These are phyloP conservation scores for Stenogyne calaminthoides DNA, from an alignment of 305 asterid genomes.

Conservation along the genomic window DNA sequence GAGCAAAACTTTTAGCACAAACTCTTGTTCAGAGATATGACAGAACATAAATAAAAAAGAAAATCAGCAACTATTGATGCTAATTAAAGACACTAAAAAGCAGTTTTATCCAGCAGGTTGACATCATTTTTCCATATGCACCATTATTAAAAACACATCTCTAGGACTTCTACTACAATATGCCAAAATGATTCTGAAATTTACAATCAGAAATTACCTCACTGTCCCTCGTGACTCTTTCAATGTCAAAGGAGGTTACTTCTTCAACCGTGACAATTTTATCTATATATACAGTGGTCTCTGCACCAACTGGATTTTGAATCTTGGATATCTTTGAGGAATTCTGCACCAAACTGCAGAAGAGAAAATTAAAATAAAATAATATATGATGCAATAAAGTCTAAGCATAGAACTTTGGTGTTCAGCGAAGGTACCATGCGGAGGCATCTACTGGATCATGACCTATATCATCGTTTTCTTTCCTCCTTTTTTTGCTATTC, in stretches of 20 bases:
- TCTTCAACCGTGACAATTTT: constrained; percentile 71
- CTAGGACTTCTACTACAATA: constrained; percentile 14
- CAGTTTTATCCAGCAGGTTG: constrained; percentile 12
- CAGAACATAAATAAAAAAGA: neutral
- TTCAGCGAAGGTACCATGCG: constrained; percentile 46
- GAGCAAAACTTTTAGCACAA: neutral
- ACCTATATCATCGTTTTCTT: constrained; percentile 45
- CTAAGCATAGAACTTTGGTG: constrained; percentile 4
- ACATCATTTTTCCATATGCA: constrained; percentile 11
- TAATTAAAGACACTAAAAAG: neutral
- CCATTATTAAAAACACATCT: constrained; percentile 13
- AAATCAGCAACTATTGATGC: neutral
- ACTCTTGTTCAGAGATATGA: neutral
- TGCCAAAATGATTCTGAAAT: neutral
- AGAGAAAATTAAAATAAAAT: constrained; percentile 5
- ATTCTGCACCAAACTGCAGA: constrained; percentile 44
- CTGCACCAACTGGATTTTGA: constrained; percentile 43
- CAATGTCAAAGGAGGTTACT: constrained; percentile 51
- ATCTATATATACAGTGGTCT: constrained; percentile 65
- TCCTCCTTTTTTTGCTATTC: constrained; percentile 65
- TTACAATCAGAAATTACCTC: constrained; percentile 45
- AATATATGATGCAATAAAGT: neutral
- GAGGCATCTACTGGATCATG: constrained; percentile 43
- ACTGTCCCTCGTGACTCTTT: constrained; percentile 39
- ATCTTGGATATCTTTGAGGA: constrained; percentile 34